A percentile compares a stretch with the other conserved stretches of the same genome.
These are phyloP conservation scores for Lepidium campestre DNA, from an alignment of 441 rosid genomes.

Conservation along the genomic window DNA sequence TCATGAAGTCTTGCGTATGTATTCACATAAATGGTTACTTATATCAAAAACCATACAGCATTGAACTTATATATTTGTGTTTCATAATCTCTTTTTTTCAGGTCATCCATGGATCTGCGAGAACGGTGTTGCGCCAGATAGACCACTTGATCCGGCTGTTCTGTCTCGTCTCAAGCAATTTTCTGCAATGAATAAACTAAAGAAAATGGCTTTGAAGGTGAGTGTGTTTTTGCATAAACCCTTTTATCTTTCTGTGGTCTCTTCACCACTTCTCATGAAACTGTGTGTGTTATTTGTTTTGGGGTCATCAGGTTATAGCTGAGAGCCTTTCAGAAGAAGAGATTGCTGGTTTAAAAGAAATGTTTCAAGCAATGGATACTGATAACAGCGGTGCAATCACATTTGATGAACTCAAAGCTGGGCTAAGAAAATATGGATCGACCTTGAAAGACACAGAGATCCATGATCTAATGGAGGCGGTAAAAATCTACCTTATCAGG, in stretches of 20 bases:
- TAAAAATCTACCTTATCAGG: conserved; percentile 20
- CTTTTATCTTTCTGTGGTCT: not conserved
- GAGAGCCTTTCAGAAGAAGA: conserved; percentile 99
- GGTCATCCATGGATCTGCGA: conserved; percentile 99
- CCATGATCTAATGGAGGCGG: conserved; percentile 98
- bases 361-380: conserved; percentile 92
- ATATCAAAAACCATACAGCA: not conserved
- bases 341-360: conserved; percentile 91
- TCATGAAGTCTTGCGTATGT: conserved; percentile 91
- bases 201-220: conserved; percentile 96
- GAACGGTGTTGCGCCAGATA: conserved; percentile 99
- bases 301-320: conserved; percentile 74
- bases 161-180: conserved; percentile 93
- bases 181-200: conserved; percentile 96
- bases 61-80: not conserved
- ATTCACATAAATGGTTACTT: not conserved
- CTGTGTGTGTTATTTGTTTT: not conserved
- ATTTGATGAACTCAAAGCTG: conserved; percentile 98
- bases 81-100: not conserved
- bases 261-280: not conserved
- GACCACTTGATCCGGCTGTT: conserved; percentile 90
- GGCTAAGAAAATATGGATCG: conserved; percentile 86
- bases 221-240: conserved; percentile 19
- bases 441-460: conserved; percentile 93
- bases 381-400: conserved; percentile 98